These are phyloP conservation scores for Centrapalus pauciflorus DNA, from an alignment of 129 eudicot species.

Conservation along the genomic window DNA sequence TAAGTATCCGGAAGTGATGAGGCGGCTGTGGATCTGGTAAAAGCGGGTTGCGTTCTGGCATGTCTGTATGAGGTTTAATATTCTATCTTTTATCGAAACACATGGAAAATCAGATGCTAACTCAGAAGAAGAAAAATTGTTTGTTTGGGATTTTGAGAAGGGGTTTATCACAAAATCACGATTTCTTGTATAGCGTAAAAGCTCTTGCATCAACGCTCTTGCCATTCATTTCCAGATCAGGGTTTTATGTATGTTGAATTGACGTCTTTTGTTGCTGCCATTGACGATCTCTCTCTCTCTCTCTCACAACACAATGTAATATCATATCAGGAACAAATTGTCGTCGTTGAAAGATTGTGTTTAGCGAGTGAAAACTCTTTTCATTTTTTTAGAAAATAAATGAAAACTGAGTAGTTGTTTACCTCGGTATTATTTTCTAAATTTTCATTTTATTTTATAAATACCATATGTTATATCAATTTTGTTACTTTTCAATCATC, in stretches of 20 bases:
- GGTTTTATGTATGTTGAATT: neutral
- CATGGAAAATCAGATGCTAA: neutral
- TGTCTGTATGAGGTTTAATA: slow-evolving; percentile 10
- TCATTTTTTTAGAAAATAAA: too few relatives aligned
- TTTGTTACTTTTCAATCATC: too few relatives aligned
- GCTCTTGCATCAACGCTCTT: slow-evolving; percentile 35
- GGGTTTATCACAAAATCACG: slow-evolving; percentile 11
- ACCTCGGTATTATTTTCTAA: too few relatives aligned
- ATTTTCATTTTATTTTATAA: too few relatives aligned
- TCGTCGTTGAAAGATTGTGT: too few relatives aligned
- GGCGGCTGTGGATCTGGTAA: slow-evolving; percentile 63
- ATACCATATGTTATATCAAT: too few relatives aligned
- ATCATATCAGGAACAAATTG: too few relatives aligned
- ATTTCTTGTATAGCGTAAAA: slow-evolving; percentile 14
- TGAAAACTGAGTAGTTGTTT: too few relatives aligned
- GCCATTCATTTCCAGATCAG: slow-evolving; percentile 59
- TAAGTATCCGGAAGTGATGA: slow-evolving; percentile 45
- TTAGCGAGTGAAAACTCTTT: too few relatives aligned
- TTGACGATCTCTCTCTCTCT: neutral
- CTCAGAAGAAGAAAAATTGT: slow-evolving; percentile 10
- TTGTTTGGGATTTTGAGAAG: slow-evolving; percentile 17
- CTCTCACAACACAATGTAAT: too few relatives aligned
- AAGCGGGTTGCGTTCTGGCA: slow-evolving; percentile 36
- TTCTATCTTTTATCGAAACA: neutral
- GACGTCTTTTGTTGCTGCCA: slow-evolving; percentile 10